A percentile compares a stretch with the other conserved stretches of the same genome.
Evolutionary conservation across 2,329 filamentous ascomycete genomes (phyloP).

Genomic region (Monosporascus sp.): DNA sequence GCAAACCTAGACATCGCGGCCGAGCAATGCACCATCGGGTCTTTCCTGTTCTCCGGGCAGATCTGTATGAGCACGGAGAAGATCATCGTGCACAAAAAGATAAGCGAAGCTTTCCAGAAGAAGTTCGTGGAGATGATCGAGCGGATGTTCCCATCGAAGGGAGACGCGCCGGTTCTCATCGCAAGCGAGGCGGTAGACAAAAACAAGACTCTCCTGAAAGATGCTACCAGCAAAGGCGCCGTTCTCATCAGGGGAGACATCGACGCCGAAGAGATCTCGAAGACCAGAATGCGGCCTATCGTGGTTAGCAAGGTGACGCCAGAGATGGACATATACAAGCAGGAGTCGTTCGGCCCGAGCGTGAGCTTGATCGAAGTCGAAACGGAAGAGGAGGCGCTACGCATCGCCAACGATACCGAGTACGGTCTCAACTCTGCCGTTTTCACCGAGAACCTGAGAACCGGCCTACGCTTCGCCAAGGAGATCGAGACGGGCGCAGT

Average conservation of each 20-base stretch:
- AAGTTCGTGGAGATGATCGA: slow-evolving; percentile 23
- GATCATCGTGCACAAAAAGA: slow-evolving; percentile 55
- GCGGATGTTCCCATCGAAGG: slow-evolving; percentile 18
- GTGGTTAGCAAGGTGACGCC: slow-evolving; percentile 56
- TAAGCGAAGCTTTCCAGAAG: slow-evolving; percentile 46
- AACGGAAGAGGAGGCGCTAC: slow-evolving; percentile 57
- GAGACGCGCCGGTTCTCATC: slow-evolving; percentile 24
- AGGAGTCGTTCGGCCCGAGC: slow-evolving; percentile 62
- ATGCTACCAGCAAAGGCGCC: slow-evolving; percentile 54
- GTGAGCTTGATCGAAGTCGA: slow-evolving; percentile 56
- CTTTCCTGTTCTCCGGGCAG: slow-evolving; percentile 60
- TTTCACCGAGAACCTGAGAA: slow-evolving; percentile 57
- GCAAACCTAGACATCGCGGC: slow-evolving; percentile 61
- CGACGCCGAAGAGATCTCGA: slow-evolving; percentile 24
- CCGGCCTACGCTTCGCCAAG: slow-evolving; percentile 45
- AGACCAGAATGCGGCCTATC: slow-evolving; percentile 49
- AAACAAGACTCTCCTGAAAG: slow-evolving; percentile 38
- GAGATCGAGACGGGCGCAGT: slow-evolving; percentile 51
- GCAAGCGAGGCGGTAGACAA: slow-evolving; percentile 22
- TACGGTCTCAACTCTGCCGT: slow-evolving; percentile 62
- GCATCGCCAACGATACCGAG: slow-evolving; percentile 63
- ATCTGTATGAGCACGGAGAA: slow-evolving; percentile 67
- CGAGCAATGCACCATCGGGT: slow-evolving; percentile 50
- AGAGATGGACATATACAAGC: slow-evolving; percentile 61
- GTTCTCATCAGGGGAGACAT: slow-evolving; percentile 49